Base-by-base conservation (phyloP, 257 asterid species). In the Leonotis leonurus region DNA sequence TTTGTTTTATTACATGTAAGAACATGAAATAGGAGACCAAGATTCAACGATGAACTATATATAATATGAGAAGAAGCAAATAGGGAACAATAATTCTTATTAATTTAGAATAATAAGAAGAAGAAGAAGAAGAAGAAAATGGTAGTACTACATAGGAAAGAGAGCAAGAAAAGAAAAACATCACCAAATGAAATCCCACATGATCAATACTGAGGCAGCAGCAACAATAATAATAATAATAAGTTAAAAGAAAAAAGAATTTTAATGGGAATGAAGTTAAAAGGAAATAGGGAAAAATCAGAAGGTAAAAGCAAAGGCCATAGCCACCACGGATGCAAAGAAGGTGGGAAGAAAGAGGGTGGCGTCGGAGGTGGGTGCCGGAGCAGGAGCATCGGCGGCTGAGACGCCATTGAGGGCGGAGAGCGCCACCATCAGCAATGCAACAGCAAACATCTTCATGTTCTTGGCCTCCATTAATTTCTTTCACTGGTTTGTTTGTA, bases 341-440 rank as follows among this genome's bases (percentile, higher is more conserved):
- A 77, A 5, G 36, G 91, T 35, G 2, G 91, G 88, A 29, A 79
- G 58, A 32, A 81, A 84, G 43, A 60, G 18, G 13, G 86, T 6
- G 22, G 84, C 86, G 37, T 69, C 86, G 46, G 91, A 84, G 32
- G 76, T 11, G 8, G 90, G 90, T 8, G 80, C 54, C 0, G 91
- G 88, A 0, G 91, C 85, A 12, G 91, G 88, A 35, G 79, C 75
- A 12, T 71, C 78, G 1, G 83, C 79, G 25, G 86, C 84, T 44
- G 81, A 22, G 69, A 75, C 85, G 26, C 78, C 77, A 36, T 69
- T 77, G 17, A 73, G 52, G 82, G 80, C 50, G 62, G 83, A 71
- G 78, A 72, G 59, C 0, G 88, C 65, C 73, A 78, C 13, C 61
- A 77, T 54, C 69, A 75, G 44, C 50, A 78, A 37, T 64, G 81